Conservation (phyloP, 2,329 filamentous ascomycete genomes). For the Pezicula radicicola region DNA sequence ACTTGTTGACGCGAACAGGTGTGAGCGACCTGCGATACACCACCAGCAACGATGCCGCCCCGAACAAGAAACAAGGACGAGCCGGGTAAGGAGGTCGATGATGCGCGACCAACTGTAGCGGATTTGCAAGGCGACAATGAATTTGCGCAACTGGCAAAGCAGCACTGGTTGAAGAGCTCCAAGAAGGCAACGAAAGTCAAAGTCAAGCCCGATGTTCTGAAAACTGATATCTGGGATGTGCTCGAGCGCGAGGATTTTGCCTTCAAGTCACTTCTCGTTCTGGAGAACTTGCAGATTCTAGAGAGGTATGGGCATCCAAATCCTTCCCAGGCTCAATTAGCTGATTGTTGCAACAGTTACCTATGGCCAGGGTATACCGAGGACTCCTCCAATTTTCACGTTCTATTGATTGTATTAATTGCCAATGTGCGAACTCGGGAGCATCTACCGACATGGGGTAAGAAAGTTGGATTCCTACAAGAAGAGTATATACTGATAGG, state of each 20-base stretch:
- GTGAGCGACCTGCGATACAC: conserved; percentile 7
- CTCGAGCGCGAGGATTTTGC: conserved; percentile 79
- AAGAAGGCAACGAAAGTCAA: conserved; percentile 62
- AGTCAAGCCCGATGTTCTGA: conserved; percentile 77
- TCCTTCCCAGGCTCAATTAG: background rate
- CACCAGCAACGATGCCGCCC: conserved; percentile 25
- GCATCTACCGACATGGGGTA: conserved; percentile 83
- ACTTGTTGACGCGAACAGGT: conserved; percentile 3
- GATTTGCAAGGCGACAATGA: conserved; percentile 68
- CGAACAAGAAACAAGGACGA: conserved; percentile 24
- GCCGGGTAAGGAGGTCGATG: conserved; percentile 32
- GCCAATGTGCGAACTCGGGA: conserved; percentile 87
- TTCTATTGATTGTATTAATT: conserved; percentile 81
- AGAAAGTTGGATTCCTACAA: conserved; percentile 20
- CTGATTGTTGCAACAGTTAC: conserved; percentile 56
- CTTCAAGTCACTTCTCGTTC: conserved; percentile 71
- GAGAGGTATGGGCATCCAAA: conserved; percentile 61
- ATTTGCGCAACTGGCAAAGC: conserved; percentile 75
- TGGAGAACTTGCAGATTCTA: conserved; percentile 88
- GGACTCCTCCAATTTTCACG: conserved; percentile 86
- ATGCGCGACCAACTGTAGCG: conserved; percentile 60
- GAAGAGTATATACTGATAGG: conserved; percentile 5
- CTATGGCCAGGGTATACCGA: conserved; percentile 93
- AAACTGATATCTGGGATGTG: conserved; percentile 83
- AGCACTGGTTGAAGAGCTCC: conserved; percentile 75